These are phyloP conservation scores for Rosa lucieae DNA, from an alignment of 306 rosid genomes.

Conservation along the genomic window DNA sequence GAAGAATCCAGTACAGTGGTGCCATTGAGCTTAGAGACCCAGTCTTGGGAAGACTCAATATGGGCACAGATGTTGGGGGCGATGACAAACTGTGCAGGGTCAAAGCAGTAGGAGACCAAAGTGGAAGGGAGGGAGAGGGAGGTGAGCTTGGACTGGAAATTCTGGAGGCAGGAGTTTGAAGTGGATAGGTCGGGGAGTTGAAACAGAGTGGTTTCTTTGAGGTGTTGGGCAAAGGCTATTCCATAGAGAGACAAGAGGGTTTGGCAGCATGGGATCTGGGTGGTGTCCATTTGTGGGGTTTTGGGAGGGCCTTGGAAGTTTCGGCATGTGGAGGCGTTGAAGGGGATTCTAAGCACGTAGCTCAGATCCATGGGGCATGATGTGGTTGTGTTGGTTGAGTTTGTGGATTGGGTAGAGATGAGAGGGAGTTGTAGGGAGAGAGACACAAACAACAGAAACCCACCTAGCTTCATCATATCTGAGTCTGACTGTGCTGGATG, in stretches of 20 bases:
- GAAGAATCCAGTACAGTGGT: slow-evolving; percentile 43
- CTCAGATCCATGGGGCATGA: slow-evolving; percentile 73
- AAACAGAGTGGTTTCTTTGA: slow-evolving; percentile 68
- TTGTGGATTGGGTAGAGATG: slow-evolving; percentile 12
- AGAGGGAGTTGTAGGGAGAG: not conserved
- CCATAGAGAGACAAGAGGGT: slow-evolving; percentile 58
- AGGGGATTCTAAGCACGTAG: slow-evolving; percentile 60
- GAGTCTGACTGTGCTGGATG: not conserved
- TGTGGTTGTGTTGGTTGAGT: not conserved
- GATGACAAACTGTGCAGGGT: slow-evolving; percentile 63
- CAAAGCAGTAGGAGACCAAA: slow-evolving; percentile 45
- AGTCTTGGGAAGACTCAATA: slow-evolving; percentile 49
- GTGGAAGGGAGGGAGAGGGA: slow-evolving; percentile 41
- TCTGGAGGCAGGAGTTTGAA: slow-evolving; percentile 72
- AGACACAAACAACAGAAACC: not conserved
- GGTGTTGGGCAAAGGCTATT: slow-evolving; percentile 54
- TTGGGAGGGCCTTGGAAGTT: slow-evolving; percentile 30
- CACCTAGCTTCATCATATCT: not conserved
- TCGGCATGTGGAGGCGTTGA: slow-evolving; percentile 64
- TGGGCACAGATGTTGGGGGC: slow-evolving; percentile 58
- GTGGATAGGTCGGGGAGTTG: slow-evolving; percentile 58
- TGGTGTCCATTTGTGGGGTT: slow-evolving; percentile 14
- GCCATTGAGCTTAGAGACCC: slow-evolving; percentile 50
- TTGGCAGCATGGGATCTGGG: slow-evolving; percentile 47
- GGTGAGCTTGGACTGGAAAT: slow-evolving; percentile 58